Evolutionary conservation across 495 filamentous ascomycete genomes (phyloP).

Genomic region (Saxophila tyrrhenica): DNA sequence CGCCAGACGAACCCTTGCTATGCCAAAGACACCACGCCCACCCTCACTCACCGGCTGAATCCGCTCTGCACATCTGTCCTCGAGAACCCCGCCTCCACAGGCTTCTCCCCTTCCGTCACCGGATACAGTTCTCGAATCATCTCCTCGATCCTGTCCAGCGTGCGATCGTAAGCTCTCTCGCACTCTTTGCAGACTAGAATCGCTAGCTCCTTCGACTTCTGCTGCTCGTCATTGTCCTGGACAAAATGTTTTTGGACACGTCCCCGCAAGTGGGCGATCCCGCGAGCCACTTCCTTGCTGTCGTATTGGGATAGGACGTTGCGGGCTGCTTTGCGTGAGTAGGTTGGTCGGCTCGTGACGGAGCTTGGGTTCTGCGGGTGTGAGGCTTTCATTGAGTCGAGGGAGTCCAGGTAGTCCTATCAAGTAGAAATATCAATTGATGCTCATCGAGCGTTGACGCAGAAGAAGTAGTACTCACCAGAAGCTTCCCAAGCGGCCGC

Average conservation of each 20-base stretch:
- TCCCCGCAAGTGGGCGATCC: conserved; percentile 75
- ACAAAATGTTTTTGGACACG: conserved; percentile 95
- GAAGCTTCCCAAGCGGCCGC: conserved; percentile 72
- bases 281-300: conserved; percentile 67
- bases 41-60: conserved; percentile 33
- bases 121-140: conserved; percentile 50
- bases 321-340: conserved; percentile 69
- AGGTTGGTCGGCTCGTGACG: conserved; percentile 63
- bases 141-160: conserved; percentile 56
- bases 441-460: too few species aligned
- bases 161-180: conserved; percentile 63
- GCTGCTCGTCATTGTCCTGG: conserved; percentile 60
- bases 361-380: conserved; percentile 33
- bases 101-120: conserved; percentile 37
- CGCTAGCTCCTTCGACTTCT: conserved; percentile 58
- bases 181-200: conserved; percentile 68
- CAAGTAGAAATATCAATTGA: too few species aligned
- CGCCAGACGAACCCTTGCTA: not conserved
- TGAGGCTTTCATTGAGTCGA: conserved; percentile 52
- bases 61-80: conserved; percentile 35
- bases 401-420: conserved; percentile 76
- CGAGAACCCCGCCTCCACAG: conserved; percentile 41
- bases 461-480: conserved; percentile 20
- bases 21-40: not conserved
- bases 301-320: conserved; percentile 74